Evolutionary conservation across 371 early-diverging fungal genomes (phyloP).

Genomic region (Mortierella polycephala): DNA sequence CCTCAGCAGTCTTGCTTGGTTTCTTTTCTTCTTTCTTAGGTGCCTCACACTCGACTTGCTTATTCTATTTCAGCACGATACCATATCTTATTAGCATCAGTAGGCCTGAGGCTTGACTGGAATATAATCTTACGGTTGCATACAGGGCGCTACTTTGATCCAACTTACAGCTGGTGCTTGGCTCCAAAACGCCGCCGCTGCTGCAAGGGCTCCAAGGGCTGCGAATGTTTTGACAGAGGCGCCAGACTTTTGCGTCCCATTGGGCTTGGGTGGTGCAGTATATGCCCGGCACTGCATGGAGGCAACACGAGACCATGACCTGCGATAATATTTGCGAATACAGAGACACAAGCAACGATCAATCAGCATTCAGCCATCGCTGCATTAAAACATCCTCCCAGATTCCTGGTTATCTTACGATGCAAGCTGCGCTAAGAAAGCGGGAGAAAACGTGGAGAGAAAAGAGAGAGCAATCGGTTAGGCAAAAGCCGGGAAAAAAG

Average conservation of each 20-base stretch:
- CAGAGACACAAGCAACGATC: not conserved
- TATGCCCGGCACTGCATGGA: constrained; percentile 17
- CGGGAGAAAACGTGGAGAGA: not conserved
- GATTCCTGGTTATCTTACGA: constrained; percentile 1
- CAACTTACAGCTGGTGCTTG: constrained; percentile 36
- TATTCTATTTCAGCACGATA: constrained; percentile 4
- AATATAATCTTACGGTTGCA: no score
- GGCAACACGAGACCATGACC: constrained; percentile 35
- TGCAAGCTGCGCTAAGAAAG: not conserved
- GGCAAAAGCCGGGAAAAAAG: not conserved
- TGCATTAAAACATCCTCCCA: not conserved
- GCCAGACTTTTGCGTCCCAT: constrained; percentile 9
- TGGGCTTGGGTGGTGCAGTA: constrained; percentile 7
- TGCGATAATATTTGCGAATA: not conserved
- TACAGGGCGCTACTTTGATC: no score
- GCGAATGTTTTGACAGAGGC: constrained; percentile 16
- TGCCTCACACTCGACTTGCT: constrained; percentile 38
- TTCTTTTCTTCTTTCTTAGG: constrained; percentile 28
- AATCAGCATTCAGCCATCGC: not conserved
- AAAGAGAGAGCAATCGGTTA: not conserved
- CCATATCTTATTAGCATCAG: not conserved
- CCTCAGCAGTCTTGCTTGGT: constrained; percentile 23
- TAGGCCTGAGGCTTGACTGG: not conserved
- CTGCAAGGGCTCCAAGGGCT: constrained; percentile 21
- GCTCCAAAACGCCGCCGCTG: constrained; percentile 42